Evolutionary conservation across 768 basidiomycete species (phyloP).

Genomic region (Rhodosporidiobolus odoratus): DNA sequence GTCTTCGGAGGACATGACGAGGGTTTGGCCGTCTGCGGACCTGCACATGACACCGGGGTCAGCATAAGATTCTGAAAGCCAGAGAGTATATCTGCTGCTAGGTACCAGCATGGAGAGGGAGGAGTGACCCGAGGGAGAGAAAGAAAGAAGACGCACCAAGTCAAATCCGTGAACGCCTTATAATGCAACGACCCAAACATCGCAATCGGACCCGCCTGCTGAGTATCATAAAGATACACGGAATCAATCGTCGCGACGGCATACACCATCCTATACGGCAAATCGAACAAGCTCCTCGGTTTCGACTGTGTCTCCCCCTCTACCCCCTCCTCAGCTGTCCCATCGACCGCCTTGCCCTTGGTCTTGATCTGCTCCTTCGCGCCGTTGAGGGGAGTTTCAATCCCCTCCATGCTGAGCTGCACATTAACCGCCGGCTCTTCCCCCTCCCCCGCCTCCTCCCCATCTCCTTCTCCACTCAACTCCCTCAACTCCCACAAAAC

Average conservation of each 20-base stretch:
- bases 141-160: slow-evolving; percentile 62
- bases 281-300: slow-evolving; percentile 66
- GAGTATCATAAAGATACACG: slow-evolving; percentile 90
- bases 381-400: slow-evolving; percentile 56
- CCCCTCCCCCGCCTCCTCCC: slow-evolving; percentile 24
- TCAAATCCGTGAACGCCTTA: slow-evolving; percentile 93
- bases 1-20: neutral
- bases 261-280: slow-evolving; percentile 90
- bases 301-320: slow-evolving; percentile 3
- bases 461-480: slow-evolving; percentile 39
- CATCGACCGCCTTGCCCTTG: slow-evolving; percentile 9
- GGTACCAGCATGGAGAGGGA: neutral
- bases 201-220: slow-evolving; percentile 86
- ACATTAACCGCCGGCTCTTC: slow-evolving; percentile 3
- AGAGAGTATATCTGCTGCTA: no score
- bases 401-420: slow-evolving; percentile 42
- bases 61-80: neutral
- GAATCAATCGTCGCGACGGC: slow-evolving; percentile 96
- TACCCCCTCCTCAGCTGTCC: slow-evolving; percentile 48
- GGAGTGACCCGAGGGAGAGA: neutral
- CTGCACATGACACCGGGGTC: slow-evolving; percentile 50
- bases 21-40: slow-evolving; percentile 73
- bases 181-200: slow-evolving; percentile 91
- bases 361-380: slow-evolving; percentile 52
- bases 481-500: slow-evolving; percentile 76